A percentile compares a stretch with the other conserved stretches of the same genome.
phyloP scores from a whole-genome alignment of 2,329 filamentous ascomycete species.

The Emericellopsis atlantica region DNA sequence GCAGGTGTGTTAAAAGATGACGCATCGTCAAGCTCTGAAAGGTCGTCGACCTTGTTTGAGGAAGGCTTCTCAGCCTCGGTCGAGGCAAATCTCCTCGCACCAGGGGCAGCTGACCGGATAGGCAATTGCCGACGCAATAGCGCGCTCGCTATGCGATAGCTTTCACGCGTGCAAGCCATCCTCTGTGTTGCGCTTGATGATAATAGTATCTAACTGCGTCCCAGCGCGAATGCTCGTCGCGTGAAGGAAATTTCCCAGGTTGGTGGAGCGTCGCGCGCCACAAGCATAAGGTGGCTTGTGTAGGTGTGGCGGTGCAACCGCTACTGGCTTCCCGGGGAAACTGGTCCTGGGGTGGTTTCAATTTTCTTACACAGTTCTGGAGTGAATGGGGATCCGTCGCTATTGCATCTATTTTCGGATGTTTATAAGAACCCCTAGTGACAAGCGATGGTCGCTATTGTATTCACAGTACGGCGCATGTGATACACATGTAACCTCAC shows the following conservation, averaged over 20 bases:
- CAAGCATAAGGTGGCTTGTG: background rate
- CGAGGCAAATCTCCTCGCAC: conserved; percentile 30
- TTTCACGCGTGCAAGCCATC: conserved; percentile 29
- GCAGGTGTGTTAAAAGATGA: conserved; percentile 33
- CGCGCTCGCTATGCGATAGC: conserved; percentile 20
- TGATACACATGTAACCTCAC: no score
- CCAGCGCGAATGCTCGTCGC: background rate
- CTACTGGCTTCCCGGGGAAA: no score
- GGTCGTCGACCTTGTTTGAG: conserved; percentile 10
- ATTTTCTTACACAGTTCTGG: background rate
- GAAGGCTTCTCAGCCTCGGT: conserved; percentile 23
- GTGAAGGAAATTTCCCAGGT: conserved; percentile 5
- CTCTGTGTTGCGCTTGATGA: conserved; percentile 6
- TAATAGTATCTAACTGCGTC: background rate
- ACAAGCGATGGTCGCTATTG: no score
- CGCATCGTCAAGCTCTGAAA: conserved; percentile 36
- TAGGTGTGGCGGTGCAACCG: conserved; percentile 1
- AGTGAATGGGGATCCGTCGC: background rate
- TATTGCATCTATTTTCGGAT: no score
- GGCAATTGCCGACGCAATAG: conserved; percentile 15
- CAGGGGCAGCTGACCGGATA: conserved; percentile 10
- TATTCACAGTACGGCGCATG: no score
- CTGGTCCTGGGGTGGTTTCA: no score
- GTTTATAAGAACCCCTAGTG: no score
- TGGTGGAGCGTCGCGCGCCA: background rate